These are phyloP conservation scores for Heterotrichella gracilis DNA, from an alignment of 352 stramenopile species.

Conservation along the genomic window DNA sequence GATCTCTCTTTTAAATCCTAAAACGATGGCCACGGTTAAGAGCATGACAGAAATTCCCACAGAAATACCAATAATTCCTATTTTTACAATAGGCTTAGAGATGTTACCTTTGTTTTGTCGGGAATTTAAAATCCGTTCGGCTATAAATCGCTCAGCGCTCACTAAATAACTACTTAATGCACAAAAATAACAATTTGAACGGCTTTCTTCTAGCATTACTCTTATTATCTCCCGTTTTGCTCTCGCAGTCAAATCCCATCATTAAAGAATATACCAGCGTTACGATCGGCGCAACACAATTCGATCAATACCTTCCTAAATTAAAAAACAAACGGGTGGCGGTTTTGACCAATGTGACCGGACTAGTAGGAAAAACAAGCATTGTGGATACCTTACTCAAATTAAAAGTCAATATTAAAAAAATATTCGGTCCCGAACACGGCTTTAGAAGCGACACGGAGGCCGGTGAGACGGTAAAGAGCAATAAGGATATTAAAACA, in stretches of 20 bases:
- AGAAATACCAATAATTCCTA: not conserved
- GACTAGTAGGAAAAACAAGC: not conserved
- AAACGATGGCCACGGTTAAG: not conserved
- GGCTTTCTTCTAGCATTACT: not conserved
- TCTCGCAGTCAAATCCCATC: not conserved
- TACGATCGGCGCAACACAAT: not conserved
- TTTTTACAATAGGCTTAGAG: slow-evolving; percentile 7
- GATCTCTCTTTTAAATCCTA: not conserved
- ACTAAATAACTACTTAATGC: not conserved
- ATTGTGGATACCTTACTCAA: not conserved
- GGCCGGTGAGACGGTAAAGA: not conserved
- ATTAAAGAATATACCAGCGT: not conserved
- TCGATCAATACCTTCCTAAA: not conserved
- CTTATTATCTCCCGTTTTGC: not conserved
- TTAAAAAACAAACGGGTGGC: not conserved
- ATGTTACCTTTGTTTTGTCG: not conserved
- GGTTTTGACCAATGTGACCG: not conserved
- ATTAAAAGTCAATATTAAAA: not conserved
- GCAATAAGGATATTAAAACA: not conserved
- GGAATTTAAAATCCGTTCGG: not conserved
- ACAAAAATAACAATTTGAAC: not conserved
- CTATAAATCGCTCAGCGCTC: not conserved
- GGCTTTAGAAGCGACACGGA: not conserved
- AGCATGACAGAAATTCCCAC: not conserved
- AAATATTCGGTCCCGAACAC: not conserved